phyloP scores from a whole-genome alignment of 768 basidiomycete genomes.

The Leccinum uliginosum region DNA sequence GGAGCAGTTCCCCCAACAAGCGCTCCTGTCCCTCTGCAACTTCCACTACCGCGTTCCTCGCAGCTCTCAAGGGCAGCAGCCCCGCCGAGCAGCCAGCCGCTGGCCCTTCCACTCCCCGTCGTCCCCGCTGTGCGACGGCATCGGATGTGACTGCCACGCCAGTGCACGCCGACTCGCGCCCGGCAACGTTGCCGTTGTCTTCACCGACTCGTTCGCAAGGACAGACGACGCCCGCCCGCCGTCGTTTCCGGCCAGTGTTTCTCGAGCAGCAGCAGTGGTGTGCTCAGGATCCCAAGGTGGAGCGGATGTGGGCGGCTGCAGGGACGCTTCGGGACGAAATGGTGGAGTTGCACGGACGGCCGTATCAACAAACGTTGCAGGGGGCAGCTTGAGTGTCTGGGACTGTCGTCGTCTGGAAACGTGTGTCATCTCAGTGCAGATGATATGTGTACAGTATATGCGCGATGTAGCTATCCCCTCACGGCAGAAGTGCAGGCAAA shows the following conservation, averaged over 20 bases:
- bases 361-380: neutral
- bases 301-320: slow-evolving; percentile 23
- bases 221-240: slow-evolving; percentile 12
- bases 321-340: slow-evolving; percentile 9
- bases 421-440: too few species aligned
- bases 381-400: neutral
- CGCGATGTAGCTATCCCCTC: too few species aligned
- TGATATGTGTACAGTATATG: neutral
- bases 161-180: slow-evolving; percentile 21
- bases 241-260: slow-evolving; percentile 29
- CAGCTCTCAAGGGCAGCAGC: slow-evolving; percentile 10
- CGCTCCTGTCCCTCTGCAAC: neutral
- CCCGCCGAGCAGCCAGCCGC: slow-evolving; percentile 2
- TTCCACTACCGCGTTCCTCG: slow-evolving; percentile 16
- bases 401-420: too few species aligned
- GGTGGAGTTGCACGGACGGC: slow-evolving; percentile 4
- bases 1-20: slow-evolving; percentile 11
- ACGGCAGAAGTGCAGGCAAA: too few species aligned
- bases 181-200: slow-evolving; percentile 4
- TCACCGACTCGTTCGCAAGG: slow-evolving; percentile 15
- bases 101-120: slow-evolving; percentile 25
- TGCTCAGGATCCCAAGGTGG: slow-evolving; percentile 13
- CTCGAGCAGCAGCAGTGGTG: slow-evolving; percentile 43
- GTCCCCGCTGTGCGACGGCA: slow-evolving; percentile 4
- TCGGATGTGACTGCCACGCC: slow-evolving; percentile 1